Conservation (phyloP, 2,329 filamentous ascomycete genomes). For the Rhynchosporium agropyri region DNA sequence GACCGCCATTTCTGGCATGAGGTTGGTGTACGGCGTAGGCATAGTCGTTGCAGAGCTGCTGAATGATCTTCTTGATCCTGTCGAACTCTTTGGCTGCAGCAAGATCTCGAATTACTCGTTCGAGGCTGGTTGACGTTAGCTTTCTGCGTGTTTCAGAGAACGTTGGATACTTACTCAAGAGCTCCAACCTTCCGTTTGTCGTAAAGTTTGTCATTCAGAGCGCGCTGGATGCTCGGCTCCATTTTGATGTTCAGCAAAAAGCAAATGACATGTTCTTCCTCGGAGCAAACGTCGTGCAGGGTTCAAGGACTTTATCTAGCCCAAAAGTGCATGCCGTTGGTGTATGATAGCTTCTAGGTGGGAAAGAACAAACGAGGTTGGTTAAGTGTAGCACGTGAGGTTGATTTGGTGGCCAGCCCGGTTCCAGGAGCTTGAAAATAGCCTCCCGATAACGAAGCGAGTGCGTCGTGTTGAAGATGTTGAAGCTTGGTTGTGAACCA, state of each 20-base stretch:
- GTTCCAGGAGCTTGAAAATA: too few relatives aligned
- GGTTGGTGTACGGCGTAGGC: conserved; percentile 97
- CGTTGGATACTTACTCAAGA: conserved; percentile 71
- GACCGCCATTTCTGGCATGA: conserved; percentile 91
- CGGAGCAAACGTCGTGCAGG: not conserved
- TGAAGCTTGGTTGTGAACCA: not conserved
- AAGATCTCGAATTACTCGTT: conserved; percentile 85
- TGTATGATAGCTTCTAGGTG: not conserved
- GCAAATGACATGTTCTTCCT: conserved; percentile 27
- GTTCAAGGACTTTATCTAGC: conserved; percentile 5
- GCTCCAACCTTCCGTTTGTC: conserved; percentile 97
- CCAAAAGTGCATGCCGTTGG: not conserved
- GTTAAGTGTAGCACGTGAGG: not conserved
- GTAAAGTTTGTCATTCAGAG: conserved; percentile 97
- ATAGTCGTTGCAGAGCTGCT: conserved; percentile 96
- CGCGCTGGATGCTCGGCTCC: conserved; percentile 86
- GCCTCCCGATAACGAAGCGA: too few relatives aligned
- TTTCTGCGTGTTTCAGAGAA: conserved; percentile 28
- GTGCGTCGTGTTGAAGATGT: not conserved
- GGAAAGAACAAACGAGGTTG: conserved; percentile 5
- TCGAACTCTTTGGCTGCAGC: conserved; percentile 76
- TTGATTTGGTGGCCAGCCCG: not conserved
- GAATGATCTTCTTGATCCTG: conserved; percentile 82
- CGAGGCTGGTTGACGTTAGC: conserved; percentile 62
- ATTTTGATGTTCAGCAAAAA: conserved; percentile 51